Percentiles rank a stretch among this genome's conserved stretches.
Conservation (phyloP, 2,329 filamentous ascomycete genomes). For the Cytospora piceae region DNA sequence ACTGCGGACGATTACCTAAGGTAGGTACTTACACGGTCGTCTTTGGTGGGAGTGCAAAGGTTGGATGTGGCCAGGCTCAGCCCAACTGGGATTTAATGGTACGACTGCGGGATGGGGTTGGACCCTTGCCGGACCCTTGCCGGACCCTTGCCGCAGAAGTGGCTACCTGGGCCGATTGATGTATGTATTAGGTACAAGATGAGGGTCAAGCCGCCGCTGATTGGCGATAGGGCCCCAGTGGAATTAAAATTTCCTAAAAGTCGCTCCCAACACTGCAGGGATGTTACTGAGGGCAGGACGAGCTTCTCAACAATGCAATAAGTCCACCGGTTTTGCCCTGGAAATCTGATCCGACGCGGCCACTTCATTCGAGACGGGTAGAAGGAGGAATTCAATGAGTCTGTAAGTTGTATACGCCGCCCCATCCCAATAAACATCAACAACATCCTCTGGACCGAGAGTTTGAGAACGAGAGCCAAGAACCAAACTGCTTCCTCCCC, state of each 20-base stretch:
- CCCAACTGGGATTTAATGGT: background rate
- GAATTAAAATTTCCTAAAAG: conserved; percentile 13
- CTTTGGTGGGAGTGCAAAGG: background rate
- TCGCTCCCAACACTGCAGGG: conserved; percentile 27
- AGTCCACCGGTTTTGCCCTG: conserved; percentile 17
- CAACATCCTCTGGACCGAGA: background rate
- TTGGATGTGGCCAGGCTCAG: background rate
- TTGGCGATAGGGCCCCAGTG: conserved; percentile 18
- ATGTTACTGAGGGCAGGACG: background rate
- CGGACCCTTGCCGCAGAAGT: conserved; percentile 1
- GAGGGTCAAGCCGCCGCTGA: conserved; percentile 2
- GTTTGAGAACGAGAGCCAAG: background rate
- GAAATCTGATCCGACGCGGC: background rate
- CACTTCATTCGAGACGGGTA: conserved; percentile 16
- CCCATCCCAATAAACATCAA: conserved; percentile 10
- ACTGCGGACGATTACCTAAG: background rate
- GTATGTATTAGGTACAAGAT: conserved; percentile 15
- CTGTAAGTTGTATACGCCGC: conserved; percentile 17
- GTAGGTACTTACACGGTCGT: background rate
- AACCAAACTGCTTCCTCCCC: background rate
- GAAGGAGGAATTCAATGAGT: conserved; percentile 20
- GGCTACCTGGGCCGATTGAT: background rate
- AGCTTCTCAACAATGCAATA: conserved; percentile 19
- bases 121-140: background rate
- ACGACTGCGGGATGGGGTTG: background rate